Evolutionary conservation across 2,329 filamentous ascomycete genomes (phyloP), one percentile per base, ranked within the genome.

Genomic region (Fusarium xylarioides): DNA sequence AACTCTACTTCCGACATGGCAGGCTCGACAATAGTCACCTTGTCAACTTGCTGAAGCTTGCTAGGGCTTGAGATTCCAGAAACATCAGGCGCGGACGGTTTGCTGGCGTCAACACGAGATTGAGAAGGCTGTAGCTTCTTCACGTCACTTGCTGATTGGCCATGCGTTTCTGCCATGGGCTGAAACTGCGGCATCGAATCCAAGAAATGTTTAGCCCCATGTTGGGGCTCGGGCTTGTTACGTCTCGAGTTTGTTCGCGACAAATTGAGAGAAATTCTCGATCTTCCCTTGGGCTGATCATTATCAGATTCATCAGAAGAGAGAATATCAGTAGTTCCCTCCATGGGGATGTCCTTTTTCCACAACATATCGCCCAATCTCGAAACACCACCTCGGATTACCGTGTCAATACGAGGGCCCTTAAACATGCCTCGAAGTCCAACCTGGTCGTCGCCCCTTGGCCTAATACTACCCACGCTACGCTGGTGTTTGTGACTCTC

Each of bases 341-440:
- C 81, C 16, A 75, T 75, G 7, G 75, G 68, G 9, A 72, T 79
- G 15, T 90, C 88, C 67, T 85, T 89, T 72, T 85, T 86, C 87
- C 89, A 90, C 28, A 90, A 73, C 58, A 90, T 82, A 56, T 90
- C 88, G 35, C 87, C 85, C 19, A 90, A 80, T 74, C 86, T 89
- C 32, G 87, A 88, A 11, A 90, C 87, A 30, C 88, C 83, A 11
- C 85, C 88, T 32, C 88, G 86, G 49, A 97, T 88, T 35, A 94
- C 87, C 35, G 90, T 92, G 68, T 94, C 93, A 70, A 95, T 90
- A 62, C 92, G 87, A 55, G 90, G 89, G 6, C 91, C 91, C 82
- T 94, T 95, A 82, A 97, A 92, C 53, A 97, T 91, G 11, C 92
- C 90, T 46, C 91, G 89, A 21, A 83, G 55, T 19, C 82, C 79